phyloP scores from a whole-genome alignment of 176 grass and related monocot genomes.

The Elymus sibiricus region DNA sequence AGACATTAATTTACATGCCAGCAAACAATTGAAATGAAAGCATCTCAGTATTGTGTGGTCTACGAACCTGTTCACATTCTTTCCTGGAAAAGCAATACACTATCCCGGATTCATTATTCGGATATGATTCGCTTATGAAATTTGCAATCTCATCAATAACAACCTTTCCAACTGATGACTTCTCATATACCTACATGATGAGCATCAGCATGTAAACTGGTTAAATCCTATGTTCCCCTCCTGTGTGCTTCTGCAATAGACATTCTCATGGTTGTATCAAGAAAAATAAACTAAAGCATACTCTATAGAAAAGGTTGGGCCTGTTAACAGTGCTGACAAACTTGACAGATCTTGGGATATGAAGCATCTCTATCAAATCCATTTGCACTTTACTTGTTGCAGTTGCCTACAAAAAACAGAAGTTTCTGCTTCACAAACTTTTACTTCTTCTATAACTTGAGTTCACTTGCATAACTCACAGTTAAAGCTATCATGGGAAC shows the following conservation, averaged over 20 bases:
- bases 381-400: slow-evolving; percentile 87
- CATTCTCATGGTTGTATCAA: slow-evolving; percentile 21
- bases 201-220: slow-evolving; percentile 23
- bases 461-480: slow-evolving; percentile 54
- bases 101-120: slow-evolving; percentile 93
- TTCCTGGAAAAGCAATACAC: slow-evolving; percentile 97
- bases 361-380: slow-evolving; percentile 97
- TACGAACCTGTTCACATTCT: slow-evolving; percentile 84
- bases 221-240: not conserved
- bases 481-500: slow-evolving; percentile 93
- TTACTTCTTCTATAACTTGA: slow-evolving; percentile 12
- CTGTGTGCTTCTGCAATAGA: slow-evolving; percentile 10
- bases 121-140: slow-evolving; percentile 69
- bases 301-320: slow-evolving; percentile 92
- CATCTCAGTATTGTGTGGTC: not conserved
- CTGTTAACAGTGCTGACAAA: slow-evolving; percentile 93
- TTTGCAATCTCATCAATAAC: slow-evolving; percentile 88
- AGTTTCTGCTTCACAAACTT: not conserved
- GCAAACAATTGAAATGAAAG: slow-evolving; percentile 30
- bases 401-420: slow-evolving; percentile 57
- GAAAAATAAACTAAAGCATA: slow-evolving; percentile 24
- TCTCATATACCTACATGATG: slow-evolving; percentile 69
- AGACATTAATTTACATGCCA: slow-evolving; percentile 5
- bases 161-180: slow-evolving; percentile 72
- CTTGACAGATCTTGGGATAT: slow-evolving; percentile 78